phyloP scores from a whole-genome alignment of 148 eudicot genomes.

The Camellia japonica region DNA sequence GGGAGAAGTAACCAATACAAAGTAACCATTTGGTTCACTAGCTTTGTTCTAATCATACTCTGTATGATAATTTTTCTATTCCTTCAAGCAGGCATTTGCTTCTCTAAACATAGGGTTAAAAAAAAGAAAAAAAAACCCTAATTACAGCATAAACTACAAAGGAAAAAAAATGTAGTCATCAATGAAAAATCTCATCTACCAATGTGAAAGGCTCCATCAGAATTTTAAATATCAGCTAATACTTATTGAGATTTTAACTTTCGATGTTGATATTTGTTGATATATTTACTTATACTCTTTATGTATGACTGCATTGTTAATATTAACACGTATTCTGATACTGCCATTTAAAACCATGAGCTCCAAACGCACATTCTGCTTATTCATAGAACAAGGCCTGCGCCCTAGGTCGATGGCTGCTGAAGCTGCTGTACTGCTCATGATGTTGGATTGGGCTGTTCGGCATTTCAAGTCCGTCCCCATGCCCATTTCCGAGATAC shows the following conservation, averaged over 20 bases:
- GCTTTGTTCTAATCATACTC: not conserved
- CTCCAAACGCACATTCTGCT: not conserved
- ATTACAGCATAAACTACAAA: not conserved
- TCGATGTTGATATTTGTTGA: no score
- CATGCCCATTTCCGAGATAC: constrained; percentile 44
- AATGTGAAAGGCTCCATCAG: not conserved
- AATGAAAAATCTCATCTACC: not conserved
- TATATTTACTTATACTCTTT: no score
- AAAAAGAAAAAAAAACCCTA: not conserved
- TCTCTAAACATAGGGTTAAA: not conserved
- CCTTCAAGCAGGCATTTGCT: not conserved
- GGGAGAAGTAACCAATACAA: not conserved
- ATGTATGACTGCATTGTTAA: no score
- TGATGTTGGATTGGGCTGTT: constrained; percentile 34
- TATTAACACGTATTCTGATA: no score
- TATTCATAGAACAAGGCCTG: constrained; percentile 11
- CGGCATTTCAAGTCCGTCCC: constrained; percentile 33
- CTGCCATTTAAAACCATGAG: not conserved
- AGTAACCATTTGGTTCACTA: not conserved
- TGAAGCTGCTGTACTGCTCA: no score
- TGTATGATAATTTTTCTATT: no score
- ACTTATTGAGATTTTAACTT: no score
- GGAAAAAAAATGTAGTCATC: not conserved
- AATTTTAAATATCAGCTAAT: no score
- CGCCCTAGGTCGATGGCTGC: no score